Evolutionary conservation across 257 asterid species (phyloP), one percentile per base, ranked within the genome.

Genomic region (Solanum medicagineum): DNA sequence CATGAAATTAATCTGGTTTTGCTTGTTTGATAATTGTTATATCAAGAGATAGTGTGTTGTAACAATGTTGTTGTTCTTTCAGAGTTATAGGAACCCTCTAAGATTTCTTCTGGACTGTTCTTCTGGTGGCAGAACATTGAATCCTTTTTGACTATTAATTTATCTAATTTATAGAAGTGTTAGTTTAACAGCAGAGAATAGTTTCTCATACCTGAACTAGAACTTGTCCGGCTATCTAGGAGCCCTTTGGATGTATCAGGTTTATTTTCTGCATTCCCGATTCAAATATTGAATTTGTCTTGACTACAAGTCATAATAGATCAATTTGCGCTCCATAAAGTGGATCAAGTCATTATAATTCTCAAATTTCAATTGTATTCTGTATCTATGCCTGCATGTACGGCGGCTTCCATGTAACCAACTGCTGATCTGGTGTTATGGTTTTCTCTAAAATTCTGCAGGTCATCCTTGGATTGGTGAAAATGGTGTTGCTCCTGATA

Each of bases 401-500:
- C 1, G 45, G 26, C 20, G 17, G 26, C 63, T 16, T 53, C 16
- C 63, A 51, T 77, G 65, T 16, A 77, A 77, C 63, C 65, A 77
- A 55, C 65, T 24, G 65, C 83, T 53, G 83, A 53, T 77, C 26
- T 77, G 26, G 83, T 77, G 59, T 24, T 77, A 53, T 51, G 65
- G 83, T 53, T 77, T 49, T 55, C 82, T 77, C 81, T 44, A 45
- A 44, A 73, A 45, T 47, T n/a, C 86, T 85, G 68, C 56, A 94
- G 96, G 95, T 89, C 96, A 94, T 89, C 96, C 97, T 86, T 92
- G 97, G 96, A 92, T 94, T 71, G 92, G 93, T 87, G 93, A 92
- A 91, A 92, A 94, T 83, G 97, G 97, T 42, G 95, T 94, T 77
- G 97, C 97, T 81, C 97, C 97, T 75, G 96, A 93, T 89, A 91